Evolutionary conservation across 345 rosid species (phyloP).

Genomic region (Syzygium oleosum): DNA sequence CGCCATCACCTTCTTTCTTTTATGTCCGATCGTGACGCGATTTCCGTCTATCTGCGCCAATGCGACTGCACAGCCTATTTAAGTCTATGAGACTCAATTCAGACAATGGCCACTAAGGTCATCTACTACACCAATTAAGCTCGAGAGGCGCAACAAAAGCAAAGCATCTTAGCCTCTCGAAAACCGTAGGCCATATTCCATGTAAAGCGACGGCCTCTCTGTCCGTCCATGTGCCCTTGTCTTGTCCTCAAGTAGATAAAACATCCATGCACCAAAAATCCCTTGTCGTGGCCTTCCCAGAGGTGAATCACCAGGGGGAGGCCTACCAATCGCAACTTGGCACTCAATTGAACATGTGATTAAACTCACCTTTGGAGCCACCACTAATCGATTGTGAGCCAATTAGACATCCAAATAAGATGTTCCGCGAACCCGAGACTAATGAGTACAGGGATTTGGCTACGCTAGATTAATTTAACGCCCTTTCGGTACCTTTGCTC

Average conservation of each 20-base stretch:
- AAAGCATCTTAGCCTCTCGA: not conserved
- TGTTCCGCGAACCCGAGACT: no score
- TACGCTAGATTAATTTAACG: no score
- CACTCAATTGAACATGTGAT: no score
- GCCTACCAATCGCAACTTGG: no score
- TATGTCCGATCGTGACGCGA: accelerated
- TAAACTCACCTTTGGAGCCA: no score
- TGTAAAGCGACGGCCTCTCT: not conserved
- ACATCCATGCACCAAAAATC: constrained; percentile 11
- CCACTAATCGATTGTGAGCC: no score
- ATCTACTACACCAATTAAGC: not conserved
- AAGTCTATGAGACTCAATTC: not conserved
- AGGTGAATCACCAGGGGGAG: no score
- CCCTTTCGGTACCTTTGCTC: no score
- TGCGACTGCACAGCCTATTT: not conserved
- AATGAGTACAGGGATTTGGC: no score
- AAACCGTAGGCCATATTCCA: not conserved
- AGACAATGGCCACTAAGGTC: not conserved
- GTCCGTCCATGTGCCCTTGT: constrained; percentile 43
- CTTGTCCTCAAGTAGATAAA: constrained; percentile 37
- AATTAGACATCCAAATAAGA: no score
- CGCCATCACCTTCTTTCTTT: not conserved
- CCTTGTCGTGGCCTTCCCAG: no score
- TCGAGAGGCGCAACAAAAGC: not conserved
- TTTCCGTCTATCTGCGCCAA: accelerated